These are phyloP conservation scores for Arabidopsis hybrid DNA, from an alignment of 441 rosid genomes.

Conservation along the genomic window DNA sequence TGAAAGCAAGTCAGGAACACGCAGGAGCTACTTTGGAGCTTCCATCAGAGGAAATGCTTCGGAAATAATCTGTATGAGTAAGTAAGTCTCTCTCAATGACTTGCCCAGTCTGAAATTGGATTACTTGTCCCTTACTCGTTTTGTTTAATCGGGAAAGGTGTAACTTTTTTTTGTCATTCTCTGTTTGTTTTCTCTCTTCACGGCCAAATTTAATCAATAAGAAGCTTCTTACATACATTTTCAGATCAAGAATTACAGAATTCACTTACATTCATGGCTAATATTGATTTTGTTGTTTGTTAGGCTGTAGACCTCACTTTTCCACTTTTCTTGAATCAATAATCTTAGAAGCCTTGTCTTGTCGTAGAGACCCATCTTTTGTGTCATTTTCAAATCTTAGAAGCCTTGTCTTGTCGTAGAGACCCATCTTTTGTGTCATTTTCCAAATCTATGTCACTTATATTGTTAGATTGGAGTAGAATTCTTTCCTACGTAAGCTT, in stretches of 20 bases:
- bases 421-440: constrained; percentile 10
- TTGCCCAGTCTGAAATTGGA: constrained; percentile 6
- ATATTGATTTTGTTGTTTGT: background rate
- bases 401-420: constrained; percentile 3
- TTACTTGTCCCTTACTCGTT: constrained; percentile 15
- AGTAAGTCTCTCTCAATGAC: constrained; percentile 34
- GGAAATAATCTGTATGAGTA: constrained; percentile 57
- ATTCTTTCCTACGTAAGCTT: constrained; percentile 1
- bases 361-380: background rate
- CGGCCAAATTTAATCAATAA: constrained; percentile 26
- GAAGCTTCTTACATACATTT: background rate
- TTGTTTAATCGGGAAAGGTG: constrained; percentile 17
- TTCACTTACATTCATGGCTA: background rate
- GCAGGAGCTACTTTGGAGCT: constrained; percentile 89
- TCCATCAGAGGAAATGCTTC: constrained; percentile 75
- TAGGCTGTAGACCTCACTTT: background rate
- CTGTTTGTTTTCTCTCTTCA: constrained; percentile 22
- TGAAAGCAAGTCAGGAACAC: constrained; percentile 77
- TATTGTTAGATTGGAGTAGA: constrained; percentile 8
- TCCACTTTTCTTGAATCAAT: background rate
- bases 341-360: constrained; percentile 2
- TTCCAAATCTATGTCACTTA: constrained; percentile 1
- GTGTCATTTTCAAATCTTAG: background rate
- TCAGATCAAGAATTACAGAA: background rate
- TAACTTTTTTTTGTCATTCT: background rate